These are phyloP conservation scores for Stephania cephalantha DNA, from an alignment of 164 flowering plant genomes.

Conservation along the genomic window DNA sequence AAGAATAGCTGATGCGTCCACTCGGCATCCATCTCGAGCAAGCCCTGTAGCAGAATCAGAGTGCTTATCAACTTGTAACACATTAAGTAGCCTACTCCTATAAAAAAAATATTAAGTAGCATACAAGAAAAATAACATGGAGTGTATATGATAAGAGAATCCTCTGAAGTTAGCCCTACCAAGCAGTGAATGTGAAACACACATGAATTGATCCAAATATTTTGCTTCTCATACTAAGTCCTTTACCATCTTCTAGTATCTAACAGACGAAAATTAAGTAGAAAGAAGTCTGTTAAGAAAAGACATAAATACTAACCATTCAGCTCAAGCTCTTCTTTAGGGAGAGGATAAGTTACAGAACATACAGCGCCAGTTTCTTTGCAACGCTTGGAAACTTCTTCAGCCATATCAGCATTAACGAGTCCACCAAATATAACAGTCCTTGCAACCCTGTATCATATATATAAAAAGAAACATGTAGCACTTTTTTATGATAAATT, in stretches of 20 bases:
- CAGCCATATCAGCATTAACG: constrained; percentile 63
- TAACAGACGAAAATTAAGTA: neutral
- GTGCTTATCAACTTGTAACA: neutral
- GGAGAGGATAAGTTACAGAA: constrained; percentile 77
- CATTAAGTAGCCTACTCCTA: too few relatives aligned
- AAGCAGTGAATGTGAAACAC: neutral
- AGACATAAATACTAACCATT: constrained; percentile 47
- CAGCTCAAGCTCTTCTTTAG: constrained; percentile 55
- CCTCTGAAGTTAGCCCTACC: neutral
- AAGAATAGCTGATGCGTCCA: constrained; percentile 73
- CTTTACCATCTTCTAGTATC: neutral
- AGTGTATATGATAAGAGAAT: neutral
- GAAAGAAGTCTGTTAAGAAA: constrained; percentile 2
- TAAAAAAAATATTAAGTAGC: neutral
- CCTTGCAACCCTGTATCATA: constrained; percentile 66
- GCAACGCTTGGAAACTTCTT: constrained; percentile 52
- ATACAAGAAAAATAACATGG: neutral
- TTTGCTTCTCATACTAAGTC: neutral
- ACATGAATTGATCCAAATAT: neutral
- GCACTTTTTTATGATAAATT: neutral
- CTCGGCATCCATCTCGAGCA: constrained; percentile 81
- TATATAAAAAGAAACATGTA: neutral
- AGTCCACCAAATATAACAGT: constrained; percentile 87
- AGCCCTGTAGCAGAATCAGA: constrained; percentile 46
- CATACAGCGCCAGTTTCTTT: constrained; percentile 54